These are phyloP conservation scores for Pseudogymnoascus sp. DNA, from an alignment of 2,329 filamentous ascomycete genomes.

Conservation along the genomic window DNA sequence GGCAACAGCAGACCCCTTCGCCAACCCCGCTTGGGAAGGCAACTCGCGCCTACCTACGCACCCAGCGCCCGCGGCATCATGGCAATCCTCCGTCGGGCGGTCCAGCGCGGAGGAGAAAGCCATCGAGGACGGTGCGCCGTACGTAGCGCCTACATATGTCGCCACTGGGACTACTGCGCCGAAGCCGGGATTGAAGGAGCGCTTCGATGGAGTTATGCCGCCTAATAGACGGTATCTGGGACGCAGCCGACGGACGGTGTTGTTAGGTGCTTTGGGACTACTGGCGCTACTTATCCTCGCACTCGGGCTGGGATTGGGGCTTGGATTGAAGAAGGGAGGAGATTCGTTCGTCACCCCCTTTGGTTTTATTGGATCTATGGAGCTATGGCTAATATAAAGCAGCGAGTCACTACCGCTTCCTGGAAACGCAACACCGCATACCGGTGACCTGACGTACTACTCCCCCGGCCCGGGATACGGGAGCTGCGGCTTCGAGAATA, in stretches of 20 bases:
- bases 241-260: constrained; percentile 12
- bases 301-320: constrained; percentile 16
- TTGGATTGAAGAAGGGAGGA: constrained; percentile 12
- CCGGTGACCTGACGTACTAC: constrained; percentile 65
- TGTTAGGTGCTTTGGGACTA: constrained; percentile 11
- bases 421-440: constrained; percentile 43
- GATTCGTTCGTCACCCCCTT: neutral
- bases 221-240: constrained; percentile 12
- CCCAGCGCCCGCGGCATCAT: neutral
- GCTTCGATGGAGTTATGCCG: constrained; percentile 3
- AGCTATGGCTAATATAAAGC: neutral
- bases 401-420: constrained; percentile 40
- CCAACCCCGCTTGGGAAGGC: constrained; percentile 4
- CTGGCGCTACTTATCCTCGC: constrained; percentile 12
- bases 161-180: neutral
- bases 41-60: neutral
- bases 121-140: neutral
- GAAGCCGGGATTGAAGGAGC: neutral
- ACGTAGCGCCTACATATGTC: neutral
- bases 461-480: constrained; percentile 54
- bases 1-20: neutral
- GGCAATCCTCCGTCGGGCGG: neutral
- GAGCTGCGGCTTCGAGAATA: constrained; percentile 57
- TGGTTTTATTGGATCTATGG: constrained; percentile 3
- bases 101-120: neutral